A percentile compares a stretch with the other conserved stretches of the same genome.
Conservation (phyloP, 2,329 filamentous ascomycete genomes). For the Aureobasidium sp. region DNA sequence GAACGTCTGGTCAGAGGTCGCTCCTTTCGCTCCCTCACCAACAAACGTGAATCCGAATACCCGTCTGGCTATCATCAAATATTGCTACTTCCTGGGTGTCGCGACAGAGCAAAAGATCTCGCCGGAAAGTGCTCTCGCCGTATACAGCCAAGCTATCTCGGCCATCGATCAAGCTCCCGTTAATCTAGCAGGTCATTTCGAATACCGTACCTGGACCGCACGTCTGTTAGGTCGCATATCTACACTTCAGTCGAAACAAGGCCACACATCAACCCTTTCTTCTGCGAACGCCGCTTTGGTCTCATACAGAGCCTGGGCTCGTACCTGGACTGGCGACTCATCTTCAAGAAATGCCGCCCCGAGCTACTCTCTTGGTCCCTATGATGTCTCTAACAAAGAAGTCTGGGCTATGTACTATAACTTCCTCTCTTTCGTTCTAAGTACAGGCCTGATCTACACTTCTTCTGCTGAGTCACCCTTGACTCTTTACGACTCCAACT, state of each 20-base stretch:
- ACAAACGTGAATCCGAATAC: slow-evolving; percentile 14
- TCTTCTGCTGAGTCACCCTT: slow-evolving; percentile 23
- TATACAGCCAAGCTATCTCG: slow-evolving; percentile 18
- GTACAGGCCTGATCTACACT: slow-evolving; percentile 66
- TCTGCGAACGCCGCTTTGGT: slow-evolving; percentile 43
- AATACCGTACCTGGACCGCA: slow-evolving; percentile 69
- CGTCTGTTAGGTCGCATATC: slow-evolving; percentile 80
- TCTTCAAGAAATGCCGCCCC: neutral
- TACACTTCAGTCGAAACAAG: slow-evolving; percentile 69
- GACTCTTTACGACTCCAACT: slow-evolving; percentile 30
- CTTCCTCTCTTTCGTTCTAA: slow-evolving; percentile 79
- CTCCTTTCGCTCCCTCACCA: neutral
- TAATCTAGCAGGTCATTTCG: neutral
- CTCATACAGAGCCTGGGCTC: slow-evolving; percentile 69
- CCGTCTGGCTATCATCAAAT: slow-evolving; percentile 28
- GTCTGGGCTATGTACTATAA: slow-evolving; percentile 91
- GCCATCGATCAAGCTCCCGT: slow-evolving; percentile 15
- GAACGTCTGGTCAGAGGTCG: slow-evolving; percentile 20
- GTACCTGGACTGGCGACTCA: slow-evolving; percentile 57
- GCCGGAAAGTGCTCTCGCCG: slow-evolving; percentile 23
- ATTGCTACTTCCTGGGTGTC: slow-evolving; percentile 32
- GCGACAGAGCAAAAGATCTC: slow-evolving; percentile 31
- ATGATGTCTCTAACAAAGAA: slow-evolving; percentile 54
- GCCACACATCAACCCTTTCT: slow-evolving; percentile 40
- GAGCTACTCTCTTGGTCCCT: slow-evolving; percentile 50